Evolutionary conservation across 73 alveolate species (phyloP), one percentile per base, ranked within the genome.

Genomic region (Blepharisma stoltei): DNA sequence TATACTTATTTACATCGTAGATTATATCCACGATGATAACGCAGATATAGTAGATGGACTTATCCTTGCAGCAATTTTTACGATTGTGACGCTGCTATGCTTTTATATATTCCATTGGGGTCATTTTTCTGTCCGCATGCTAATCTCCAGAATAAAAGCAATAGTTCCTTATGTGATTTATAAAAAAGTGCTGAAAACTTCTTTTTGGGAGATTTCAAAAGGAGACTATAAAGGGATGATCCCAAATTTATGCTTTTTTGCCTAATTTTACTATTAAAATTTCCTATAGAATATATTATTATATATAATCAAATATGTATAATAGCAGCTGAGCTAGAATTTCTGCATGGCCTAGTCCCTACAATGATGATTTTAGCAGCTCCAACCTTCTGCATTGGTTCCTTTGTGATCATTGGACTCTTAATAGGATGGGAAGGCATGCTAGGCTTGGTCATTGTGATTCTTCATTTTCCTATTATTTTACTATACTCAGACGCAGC

Each of bases 381-480:
- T 3, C 41, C 41, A 32, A 32, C 41, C 41, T 32, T 32, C 3
- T 32, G 41, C 3, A 32, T 32, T 32, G 41, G 41, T 3, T 32
- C 41, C 0, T 32, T 32, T 32, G 41, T 32, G 3, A 32, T 32
- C 41, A 32, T 32, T 3, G 41, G 41, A 32, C 41, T 32, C 41
- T 32, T 32, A 32, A 32, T 32, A 32, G 73, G 73, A 1, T 8
- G n/a, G 18, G 73, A 8, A 9, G 73, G 73, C 0, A 60, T 60
- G 14, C 14, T 60, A 1, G 73, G 73, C 14, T 9, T 60, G 14
- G 45, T 25, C 5, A 25, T 60, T 20, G 38, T 38, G 5, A 38
- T 60, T 60, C 0, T 60, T n/a, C 73, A 60, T 60, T 20, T 60
- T 8, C 73, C 73, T n/a, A 60, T 60, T 20, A 25, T 60, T 20